Evolutionary conservation across 2,329 filamentous ascomycete species (phyloP).

Genomic region (Aspergillus eucalypticola): DNA sequence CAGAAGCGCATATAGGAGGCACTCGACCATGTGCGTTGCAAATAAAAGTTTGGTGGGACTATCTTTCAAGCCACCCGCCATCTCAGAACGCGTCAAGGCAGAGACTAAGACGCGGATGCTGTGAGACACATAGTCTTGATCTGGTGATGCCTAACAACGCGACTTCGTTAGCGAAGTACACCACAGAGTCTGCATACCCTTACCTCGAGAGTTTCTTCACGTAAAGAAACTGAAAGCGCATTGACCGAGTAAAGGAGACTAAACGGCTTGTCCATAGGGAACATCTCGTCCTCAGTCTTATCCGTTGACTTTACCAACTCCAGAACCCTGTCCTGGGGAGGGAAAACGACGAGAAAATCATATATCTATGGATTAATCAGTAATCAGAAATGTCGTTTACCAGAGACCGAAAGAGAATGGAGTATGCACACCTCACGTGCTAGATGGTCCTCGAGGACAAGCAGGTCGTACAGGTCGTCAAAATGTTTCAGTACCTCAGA

Average conservation of each 20-base stretch:
- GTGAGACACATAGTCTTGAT: constrained; percentile 42
- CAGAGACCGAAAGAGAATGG: background rate
- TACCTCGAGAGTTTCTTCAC: constrained; percentile 44
- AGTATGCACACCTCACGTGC: constrained; percentile 61
- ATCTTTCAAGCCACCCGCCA: constrained; percentile 50
- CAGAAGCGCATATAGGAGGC: constrained; percentile 57
- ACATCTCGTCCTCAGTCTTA: constrained; percentile 61
- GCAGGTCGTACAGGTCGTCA: constrained; percentile 76
- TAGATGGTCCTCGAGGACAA: constrained; percentile 70
- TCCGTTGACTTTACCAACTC: constrained; percentile 58
- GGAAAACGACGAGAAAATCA: constrained; percentile 68
- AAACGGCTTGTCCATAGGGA: constrained; percentile 69
- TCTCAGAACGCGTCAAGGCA: constrained; percentile 60
- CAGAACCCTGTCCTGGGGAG: constrained; percentile 65
- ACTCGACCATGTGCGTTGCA: constrained; percentile 57
- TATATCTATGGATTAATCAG: constrained; percentile 55
- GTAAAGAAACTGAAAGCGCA: constrained; percentile 64
- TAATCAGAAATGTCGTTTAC: constrained; percentile 5
- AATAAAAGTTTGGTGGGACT: constrained; percentile 53
- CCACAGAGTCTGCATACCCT: background rate
- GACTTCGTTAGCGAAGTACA: constrained; percentile 13
- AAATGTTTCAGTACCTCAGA: constrained; percentile 80
- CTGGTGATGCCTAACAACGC: constrained; percentile 31
- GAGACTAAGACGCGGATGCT: constrained; percentile 58
- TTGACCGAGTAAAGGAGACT: constrained; percentile 73